phyloP scores from a whole-genome alignment of 257 asterid species.

The Thymus quinquecostatus region DNA sequence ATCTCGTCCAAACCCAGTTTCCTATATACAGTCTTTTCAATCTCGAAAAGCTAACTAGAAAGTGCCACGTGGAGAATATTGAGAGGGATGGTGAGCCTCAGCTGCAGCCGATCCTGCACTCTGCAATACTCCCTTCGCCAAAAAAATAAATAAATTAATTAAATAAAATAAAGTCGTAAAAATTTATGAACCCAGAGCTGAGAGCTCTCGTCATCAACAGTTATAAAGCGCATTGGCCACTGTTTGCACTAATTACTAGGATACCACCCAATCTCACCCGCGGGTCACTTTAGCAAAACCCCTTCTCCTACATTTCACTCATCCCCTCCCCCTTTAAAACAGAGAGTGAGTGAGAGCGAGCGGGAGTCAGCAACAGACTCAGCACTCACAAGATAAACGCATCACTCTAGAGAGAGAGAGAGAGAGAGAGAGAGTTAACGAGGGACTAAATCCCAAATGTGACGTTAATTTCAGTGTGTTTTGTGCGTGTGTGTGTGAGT shows the following conservation, averaged over 20 bases:
- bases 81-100: constrained; percentile 19
- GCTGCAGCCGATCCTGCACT: constrained; percentile 27
- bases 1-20: neutral
- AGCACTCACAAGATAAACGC: constrained; percentile 37
- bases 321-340: constrained; percentile 35
- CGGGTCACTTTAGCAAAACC: constrained; percentile 35
- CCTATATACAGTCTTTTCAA: neutral
- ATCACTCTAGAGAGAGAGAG: constrained; percentile 5
- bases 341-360: constrained; percentile 25
- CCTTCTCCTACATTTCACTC: constrained; percentile 26
- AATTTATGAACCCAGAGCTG: neutral
- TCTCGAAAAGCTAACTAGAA: neutral
- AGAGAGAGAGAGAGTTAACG: neutral
- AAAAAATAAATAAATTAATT: neutral
- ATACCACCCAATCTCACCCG: constrained; percentile 13
- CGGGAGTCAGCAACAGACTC: constrained; percentile 33
- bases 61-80: constrained; percentile 2
- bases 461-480: constrained; percentile 35
- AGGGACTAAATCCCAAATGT: constrained; percentile 30
- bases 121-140: constrained; percentile 23
- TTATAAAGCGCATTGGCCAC: constrained; percentile 17
- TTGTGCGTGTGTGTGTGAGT: neutral
- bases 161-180: constrained; percentile 17
- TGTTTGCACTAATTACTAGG: constrained; percentile 16
- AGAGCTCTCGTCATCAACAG: constrained; percentile 9